A percentile compares a stretch with the other conserved stretches of the same genome.
Conservation (phyloP, 2,329 filamentous ascomycete species). For the Madurella fahalii region DNA sequence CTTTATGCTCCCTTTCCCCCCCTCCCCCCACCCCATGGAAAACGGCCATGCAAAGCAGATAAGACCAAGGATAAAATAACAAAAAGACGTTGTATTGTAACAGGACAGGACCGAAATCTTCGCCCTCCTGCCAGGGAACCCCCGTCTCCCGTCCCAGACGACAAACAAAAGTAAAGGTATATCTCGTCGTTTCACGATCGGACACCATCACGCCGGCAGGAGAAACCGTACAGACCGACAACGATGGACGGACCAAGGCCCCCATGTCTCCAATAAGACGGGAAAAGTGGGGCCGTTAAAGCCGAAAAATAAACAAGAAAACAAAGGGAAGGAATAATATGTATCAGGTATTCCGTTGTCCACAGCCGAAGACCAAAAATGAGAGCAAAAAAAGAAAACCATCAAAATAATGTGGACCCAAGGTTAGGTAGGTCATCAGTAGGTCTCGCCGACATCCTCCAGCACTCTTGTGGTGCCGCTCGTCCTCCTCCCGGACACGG, state of each 20-base stretch:
- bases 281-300: not conserved
- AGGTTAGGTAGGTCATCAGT: conserved; percentile 9
- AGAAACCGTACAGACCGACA: not conserved
- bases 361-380: too few species aligned
- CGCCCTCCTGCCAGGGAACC: not conserved
- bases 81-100: not conserved
- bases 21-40: too few species aligned
- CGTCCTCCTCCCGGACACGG: conserved; percentile 13
- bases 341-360: conserved; percentile 5
- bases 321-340: conserved; percentile 6
- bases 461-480: conserved; percentile 14
- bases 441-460: conserved; percentile 28
- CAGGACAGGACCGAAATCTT: not conserved
- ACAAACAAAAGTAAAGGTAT: not conserved
- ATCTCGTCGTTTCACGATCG: not conserved
- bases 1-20: not conserved
- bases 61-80: not conserved
- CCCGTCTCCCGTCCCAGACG: not conserved
- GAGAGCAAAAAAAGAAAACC: not conserved
- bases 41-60: not conserved
- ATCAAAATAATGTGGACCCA: not conserved
- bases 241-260: not conserved
- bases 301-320: not conserved
- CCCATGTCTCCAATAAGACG: not conserved
- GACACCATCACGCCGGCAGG: not conserved